phyloP scores from a whole-genome alignment of 305 asterid species.

The Striga hermonthica region DNA sequence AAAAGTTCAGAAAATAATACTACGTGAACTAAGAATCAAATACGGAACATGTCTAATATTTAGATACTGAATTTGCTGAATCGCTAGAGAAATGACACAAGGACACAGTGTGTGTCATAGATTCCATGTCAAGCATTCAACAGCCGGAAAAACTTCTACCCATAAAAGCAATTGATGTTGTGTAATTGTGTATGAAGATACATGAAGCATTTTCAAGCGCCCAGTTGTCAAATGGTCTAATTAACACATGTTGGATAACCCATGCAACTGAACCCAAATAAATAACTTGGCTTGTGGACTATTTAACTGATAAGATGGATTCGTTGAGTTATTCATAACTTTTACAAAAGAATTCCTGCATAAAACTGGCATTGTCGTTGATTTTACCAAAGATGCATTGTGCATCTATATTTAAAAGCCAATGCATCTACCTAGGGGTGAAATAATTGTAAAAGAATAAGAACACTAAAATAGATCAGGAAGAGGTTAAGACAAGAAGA shows the following conservation, averaged over 20 bases:
- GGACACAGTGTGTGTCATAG: not conserved
- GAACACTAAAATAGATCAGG: constrained; percentile 7
- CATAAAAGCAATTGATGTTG: not conserved
- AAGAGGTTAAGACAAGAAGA: constrained; percentile 21
- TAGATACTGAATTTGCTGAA: not conserved
- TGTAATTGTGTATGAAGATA: not conserved
- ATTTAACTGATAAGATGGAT: not conserved
- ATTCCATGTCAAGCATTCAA: not conserved
- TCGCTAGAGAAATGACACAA: not conserved
- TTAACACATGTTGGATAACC: not conserved
- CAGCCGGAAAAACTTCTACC: not conserved
- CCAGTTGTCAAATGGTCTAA: not conserved
- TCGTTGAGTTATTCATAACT: no score
- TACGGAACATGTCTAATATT: not conserved
- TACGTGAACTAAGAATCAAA: not conserved
- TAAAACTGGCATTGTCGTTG: not conserved
- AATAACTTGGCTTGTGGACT: not conserved
- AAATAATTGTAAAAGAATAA: not conserved
- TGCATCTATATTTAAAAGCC: constrained; percentile 10
- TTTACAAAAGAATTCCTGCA: not conserved
- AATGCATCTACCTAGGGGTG: constrained; percentile 5
- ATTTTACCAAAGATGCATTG: not conserved
- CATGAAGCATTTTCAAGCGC: not conserved
- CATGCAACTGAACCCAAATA: not conserved
- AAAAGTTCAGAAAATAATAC: not conserved